Base-by-base conservation (phyloP, 116 monocot genomes). In the Dioscorea cayenensis region DNA sequence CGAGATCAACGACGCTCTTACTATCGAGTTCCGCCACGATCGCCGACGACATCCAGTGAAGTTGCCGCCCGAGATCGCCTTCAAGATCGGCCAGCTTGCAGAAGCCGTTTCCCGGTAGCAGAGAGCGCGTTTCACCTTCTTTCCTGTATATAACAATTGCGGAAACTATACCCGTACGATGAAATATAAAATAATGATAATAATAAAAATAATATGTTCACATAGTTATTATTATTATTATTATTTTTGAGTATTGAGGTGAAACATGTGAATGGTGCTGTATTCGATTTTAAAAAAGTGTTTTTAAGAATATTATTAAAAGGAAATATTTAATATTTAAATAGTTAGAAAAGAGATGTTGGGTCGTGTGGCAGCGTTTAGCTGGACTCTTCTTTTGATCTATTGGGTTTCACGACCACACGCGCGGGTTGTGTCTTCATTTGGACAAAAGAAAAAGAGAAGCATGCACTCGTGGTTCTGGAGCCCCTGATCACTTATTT, bases 1-100 rank as follows among this genome's bases (percentile, higher is more conserved):
- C 8, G 91, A 91, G 51, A 76, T 94, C 8, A 72, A 80, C 2
- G 88, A 94, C 29, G 86, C 80, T n/a, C 72, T 91, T 0, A 78
- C 84, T 55, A 79, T 88, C 37, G 88, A 79, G 23, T 74, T 90
- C 73, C 72, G 83, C 60, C 52, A 63, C 21, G 66, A 64, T 17
- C 18, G 62, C 58, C 37, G 36, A 17, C 59, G 76, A 62, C 58
- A 71, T 19, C 27, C 74, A 35, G 69, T 92, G 60, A 76, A 76
- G 64, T 22, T 94, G 13, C 90, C 93, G 66, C 83, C 78, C 36
- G 83, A 64, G 73, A 79, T 94, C 64, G 74, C 75, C 14, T 58
- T 68, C 55, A 87, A 85, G 81, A 68, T 94, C 27, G 81, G 70
- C 74, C 74, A 79, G 65, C 77, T 94, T 25, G 93, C 81, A 27